Conservation (phyloP, 2,329 filamentous ascomycete species). For the Didymella segeticola region DNA sequence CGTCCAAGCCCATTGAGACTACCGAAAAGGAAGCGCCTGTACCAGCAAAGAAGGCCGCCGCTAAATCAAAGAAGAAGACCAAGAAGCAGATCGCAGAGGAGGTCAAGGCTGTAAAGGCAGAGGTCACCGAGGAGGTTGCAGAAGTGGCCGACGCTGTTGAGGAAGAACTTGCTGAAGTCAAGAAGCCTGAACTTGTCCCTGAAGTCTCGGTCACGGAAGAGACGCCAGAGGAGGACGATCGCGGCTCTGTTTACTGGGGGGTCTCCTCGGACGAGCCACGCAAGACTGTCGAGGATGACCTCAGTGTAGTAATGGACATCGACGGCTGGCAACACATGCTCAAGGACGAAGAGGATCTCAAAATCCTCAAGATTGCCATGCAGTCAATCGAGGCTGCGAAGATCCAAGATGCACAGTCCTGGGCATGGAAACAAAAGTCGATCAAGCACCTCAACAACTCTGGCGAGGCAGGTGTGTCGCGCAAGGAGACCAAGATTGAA, state of each 20-base stretch:
- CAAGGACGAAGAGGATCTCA: constrained; percentile 73
- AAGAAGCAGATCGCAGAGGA: constrained; percentile 77
- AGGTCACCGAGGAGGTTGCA: constrained; percentile 59
- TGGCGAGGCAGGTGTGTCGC: constrained; percentile 61
- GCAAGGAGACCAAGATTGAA: constrained; percentile 61
- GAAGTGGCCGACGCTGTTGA: constrained; percentile 43
- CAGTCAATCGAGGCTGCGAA: constrained; percentile 54
- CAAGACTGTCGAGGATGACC: constrained; percentile 71
- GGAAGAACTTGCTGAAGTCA: constrained; percentile 39
- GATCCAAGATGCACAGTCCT: constrained; percentile 65
- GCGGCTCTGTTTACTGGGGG: constrained; percentile 64
- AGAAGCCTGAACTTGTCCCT: constrained; percentile 30
- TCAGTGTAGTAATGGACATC: constrained; percentile 68
- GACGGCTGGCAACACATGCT: constrained; percentile 73
- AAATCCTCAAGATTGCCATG: constrained; percentile 61
- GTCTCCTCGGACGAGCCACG: constrained; percentile 66
- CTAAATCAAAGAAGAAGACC: constrained; percentile 74
- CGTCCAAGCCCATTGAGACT: constrained; percentile 46
- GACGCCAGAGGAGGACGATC: constrained; percentile 47
- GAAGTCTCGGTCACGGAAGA: constrained; percentile 41
- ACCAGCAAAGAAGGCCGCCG: constrained; percentile 48
- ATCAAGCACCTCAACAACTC: constrained; percentile 72
- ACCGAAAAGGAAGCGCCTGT: constrained; percentile 37
- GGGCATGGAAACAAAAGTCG: constrained; percentile 75
- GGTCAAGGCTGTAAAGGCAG: constrained; percentile 45